phyloP scores from a whole-genome alignment of 2,329 filamentous ascomycete species.

The Exophiala spinifera region DNA sequence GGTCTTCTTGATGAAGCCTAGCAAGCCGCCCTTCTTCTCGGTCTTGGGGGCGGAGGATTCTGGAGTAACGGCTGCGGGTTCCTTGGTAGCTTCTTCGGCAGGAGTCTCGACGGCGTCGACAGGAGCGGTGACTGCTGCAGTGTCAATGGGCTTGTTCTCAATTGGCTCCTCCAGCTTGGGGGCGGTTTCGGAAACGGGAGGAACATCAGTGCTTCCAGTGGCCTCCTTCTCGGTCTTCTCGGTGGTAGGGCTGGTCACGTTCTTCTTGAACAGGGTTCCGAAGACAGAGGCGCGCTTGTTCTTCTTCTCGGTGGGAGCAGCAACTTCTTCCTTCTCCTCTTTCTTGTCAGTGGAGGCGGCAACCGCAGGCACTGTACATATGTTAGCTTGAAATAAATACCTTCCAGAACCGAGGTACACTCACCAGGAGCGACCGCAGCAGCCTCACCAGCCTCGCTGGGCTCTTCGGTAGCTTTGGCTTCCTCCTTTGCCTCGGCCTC shows the following conservation, averaged over 20 bases:
- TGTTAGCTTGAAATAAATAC: neutral
- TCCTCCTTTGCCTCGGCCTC: constrained; percentile 47
- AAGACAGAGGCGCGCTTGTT: constrained; percentile 86
- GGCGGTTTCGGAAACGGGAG: constrained; percentile 47
- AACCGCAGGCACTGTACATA: constrained; percentile 34
- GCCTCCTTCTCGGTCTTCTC: constrained; percentile 49
- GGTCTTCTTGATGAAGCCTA: constrained; percentile 35
- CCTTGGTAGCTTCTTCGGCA: constrained; percentile 33
- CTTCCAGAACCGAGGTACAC: neutral
- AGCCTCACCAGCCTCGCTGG: constrained; percentile 36
- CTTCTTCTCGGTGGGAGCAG: constrained; percentile 60
- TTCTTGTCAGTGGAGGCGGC: constrained; percentile 53
- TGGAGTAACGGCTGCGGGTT: constrained; percentile 32
- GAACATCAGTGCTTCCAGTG: constrained; percentile 48
- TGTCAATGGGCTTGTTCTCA: constrained; percentile 40
- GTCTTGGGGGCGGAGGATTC: constrained; percentile 33
- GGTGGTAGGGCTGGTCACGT: constrained; percentile 45
- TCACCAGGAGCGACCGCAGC: constrained; percentile 33
- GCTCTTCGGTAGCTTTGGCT: constrained; percentile 33
- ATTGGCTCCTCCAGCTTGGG: constrained; percentile 48
- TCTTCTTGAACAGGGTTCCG: constrained; percentile 74
- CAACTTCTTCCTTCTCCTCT: constrained; percentile 45
- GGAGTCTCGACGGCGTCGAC: constrained; percentile 33
- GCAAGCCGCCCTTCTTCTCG: constrained; percentile 34
- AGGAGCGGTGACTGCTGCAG: constrained; percentile 46